Percentiles rank a stretch among this genome's conserved stretches.
Conservation (phyloP, 2,329 filamentous ascomycete species). For the Fusarium marasasianum region DNA sequence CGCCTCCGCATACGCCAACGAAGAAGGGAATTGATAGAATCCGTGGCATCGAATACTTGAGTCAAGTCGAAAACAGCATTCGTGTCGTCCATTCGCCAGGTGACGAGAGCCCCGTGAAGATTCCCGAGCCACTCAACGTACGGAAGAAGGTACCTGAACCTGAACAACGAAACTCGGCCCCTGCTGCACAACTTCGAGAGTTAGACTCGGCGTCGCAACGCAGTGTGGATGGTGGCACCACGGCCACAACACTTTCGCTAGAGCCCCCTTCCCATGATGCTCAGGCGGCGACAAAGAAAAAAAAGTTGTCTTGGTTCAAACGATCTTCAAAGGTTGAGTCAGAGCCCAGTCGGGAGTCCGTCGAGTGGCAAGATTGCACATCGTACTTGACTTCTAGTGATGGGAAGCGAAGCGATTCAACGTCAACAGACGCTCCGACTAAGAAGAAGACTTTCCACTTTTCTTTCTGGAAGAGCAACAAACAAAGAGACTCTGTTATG, state of each 20-base stretch:
- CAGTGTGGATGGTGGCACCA: neutral
- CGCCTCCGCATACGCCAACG: conserved; percentile 51
- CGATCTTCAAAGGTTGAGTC: conserved; percentile 53
- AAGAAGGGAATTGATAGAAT: conserved; percentile 46
- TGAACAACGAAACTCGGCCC: conserved; percentile 30
- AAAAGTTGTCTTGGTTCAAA: conserved; percentile 63
- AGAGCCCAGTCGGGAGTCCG: conserved; percentile 34
- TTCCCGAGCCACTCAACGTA: conserved; percentile 53
- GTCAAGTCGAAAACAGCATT: conserved; percentile 61
- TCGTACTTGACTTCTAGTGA: conserved; percentile 39
- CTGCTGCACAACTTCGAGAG: conserved; percentile 27
- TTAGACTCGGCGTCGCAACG: conserved; percentile 14
- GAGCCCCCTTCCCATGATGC: conserved; percentile 27
- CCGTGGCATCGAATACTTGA: conserved; percentile 56
- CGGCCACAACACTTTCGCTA: conserved; percentile 20
- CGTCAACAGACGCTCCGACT: conserved; percentile 39
- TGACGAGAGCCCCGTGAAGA: conserved; percentile 46
- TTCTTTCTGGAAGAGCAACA: conserved; percentile 64
- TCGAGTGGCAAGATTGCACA: conserved; percentile 43
- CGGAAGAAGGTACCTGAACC: conserved; percentile 50
- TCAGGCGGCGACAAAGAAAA: conserved; percentile 49
- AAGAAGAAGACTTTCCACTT: conserved; percentile 65
- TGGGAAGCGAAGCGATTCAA: conserved; percentile 39
- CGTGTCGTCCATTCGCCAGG: conserved; percentile 63
- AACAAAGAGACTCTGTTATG: conserved; percentile 55